Percentiles rank a stretch among this genome's conserved stretches.
These are phyloP conservation scores for Pezicula rhizophila DNA, from an alignment of 2,329 filamentous ascomycete genomes.

Conservation along the genomic window DNA sequence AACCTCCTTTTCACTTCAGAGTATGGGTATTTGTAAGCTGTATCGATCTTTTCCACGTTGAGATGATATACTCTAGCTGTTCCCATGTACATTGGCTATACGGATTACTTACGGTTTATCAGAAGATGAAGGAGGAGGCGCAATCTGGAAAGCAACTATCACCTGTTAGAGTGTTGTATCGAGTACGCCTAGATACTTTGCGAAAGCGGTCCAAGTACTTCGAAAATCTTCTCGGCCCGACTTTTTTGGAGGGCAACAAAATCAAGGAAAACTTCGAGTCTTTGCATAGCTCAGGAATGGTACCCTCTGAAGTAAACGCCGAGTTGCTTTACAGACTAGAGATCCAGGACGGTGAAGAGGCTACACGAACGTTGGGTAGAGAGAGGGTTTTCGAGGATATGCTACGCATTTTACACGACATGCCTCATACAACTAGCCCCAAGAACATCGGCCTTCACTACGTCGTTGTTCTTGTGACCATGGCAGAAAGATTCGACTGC, in stretches of 20 bases:
- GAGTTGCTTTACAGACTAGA: slow-evolving; percentile 54
- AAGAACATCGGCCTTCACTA: slow-evolving; percentile 49
- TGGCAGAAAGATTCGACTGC: slow-evolving; percentile 70
- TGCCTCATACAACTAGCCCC: slow-evolving; percentile 24
- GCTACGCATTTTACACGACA: slow-evolving; percentile 57
- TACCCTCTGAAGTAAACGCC: slow-evolving; percentile 41
- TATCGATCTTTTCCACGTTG: too few relatives aligned
- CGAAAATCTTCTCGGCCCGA: slow-evolving; percentile 56
- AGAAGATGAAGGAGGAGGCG: slow-evolving; percentile 23
- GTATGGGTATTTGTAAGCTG: too few relatives aligned
- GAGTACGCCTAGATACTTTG: slow-evolving; percentile 52
- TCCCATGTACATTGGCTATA: too few relatives aligned
- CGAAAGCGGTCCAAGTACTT: slow-evolving; percentile 65
- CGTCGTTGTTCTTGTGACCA: slow-evolving; percentile 60
- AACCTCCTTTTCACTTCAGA: too few relatives aligned
- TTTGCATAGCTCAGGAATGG: slow-evolving; percentile 42
- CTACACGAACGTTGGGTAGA: slow-evolving; percentile 53
- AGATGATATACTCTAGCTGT: too few relatives aligned
- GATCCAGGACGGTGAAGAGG: slow-evolving; percentile 64
- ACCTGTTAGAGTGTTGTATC: slow-evolving; percentile 37
- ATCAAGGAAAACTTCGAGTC: slow-evolving; percentile 28
- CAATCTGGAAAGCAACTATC: slow-evolving; percentile 2
- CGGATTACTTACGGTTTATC: slow-evolving; percentile 26
- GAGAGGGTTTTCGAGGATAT: slow-evolving; percentile 62
- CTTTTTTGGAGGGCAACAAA: slow-evolving; percentile 60